These are phyloP conservation scores for Colletotrichum sojae DNA, from an alignment of 2,329 filamentous ascomycete species.

Conservation along the genomic window DNA sequence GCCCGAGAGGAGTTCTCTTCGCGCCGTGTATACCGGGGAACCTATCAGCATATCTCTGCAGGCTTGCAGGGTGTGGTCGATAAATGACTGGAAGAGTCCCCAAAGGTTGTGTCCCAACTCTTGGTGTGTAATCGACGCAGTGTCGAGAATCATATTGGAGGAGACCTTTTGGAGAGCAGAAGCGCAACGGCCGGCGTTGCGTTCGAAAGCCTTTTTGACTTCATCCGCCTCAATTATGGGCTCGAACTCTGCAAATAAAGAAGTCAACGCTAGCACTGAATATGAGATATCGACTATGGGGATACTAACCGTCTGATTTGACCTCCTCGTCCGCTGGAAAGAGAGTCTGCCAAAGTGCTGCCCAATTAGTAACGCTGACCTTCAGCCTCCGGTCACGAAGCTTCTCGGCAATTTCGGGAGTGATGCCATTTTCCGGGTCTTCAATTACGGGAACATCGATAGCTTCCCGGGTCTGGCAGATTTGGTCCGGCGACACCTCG, in stretches of 20 bases:
- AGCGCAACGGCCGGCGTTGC: background rate
- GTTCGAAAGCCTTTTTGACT: background rate
- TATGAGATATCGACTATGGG: too few species aligned
- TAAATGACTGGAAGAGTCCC: background rate
- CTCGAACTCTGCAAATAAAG: background rate
- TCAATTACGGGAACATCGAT: too few species aligned
- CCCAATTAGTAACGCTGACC: background rate
- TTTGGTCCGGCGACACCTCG: background rate
- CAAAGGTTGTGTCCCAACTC: background rate
- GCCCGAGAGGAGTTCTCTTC: background rate
- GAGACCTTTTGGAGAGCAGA: background rate
- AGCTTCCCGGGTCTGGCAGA: constrained; percentile 1
- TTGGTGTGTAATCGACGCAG: background rate
- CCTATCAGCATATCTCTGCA: background rate
- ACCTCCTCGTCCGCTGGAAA: background rate
- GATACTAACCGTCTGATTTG: background rate
- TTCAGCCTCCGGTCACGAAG: background rate
- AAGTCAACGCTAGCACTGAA: too few species aligned
- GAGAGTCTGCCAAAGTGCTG: background rate
- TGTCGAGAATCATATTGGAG: background rate
- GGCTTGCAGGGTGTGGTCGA: background rate
- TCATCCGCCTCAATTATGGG: background rate
- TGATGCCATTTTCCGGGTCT: constrained; percentile 3
- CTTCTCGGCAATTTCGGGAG: background rate
- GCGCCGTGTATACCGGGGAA: background rate